Conservation (phyloP, 1,284 basidiomycete species). For the Ganoderma sinense region DNA sequence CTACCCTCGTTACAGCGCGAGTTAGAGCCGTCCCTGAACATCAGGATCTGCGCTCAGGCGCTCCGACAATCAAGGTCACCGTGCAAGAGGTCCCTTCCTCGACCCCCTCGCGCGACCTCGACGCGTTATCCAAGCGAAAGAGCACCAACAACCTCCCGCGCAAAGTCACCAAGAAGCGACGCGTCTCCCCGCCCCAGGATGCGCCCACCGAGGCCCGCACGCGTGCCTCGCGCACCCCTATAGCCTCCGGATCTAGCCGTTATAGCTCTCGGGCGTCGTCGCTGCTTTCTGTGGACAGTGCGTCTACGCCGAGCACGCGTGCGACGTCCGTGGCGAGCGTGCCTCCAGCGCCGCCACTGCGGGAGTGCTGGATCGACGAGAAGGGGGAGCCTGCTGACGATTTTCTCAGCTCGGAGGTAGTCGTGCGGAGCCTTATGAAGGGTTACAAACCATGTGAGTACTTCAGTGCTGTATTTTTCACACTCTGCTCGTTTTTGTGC, state of each 20-base stretch:
- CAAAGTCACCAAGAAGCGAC: conserved; percentile 35
- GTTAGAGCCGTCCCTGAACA: conserved; percentile 34
- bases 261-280: conserved; percentile 31
- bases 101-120: conserved; percentile 23
- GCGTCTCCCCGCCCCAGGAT: conserved; percentile 30
- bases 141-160: conserved; percentile 16
- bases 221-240: conserved; percentile 35
- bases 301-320: conserved; percentile 19
- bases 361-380: conserved; percentile 59
- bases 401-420: conserved; percentile 66
- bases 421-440: conserved; percentile 65
- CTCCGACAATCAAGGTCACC: conserved; percentile 34
- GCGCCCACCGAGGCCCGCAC: conserved; percentile 25
- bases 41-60: conserved; percentile 27
- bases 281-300: conserved; percentile 19
- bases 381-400: conserved; percentile 57
- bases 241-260: conserved; percentile 25
- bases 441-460: conserved; percentile 71
- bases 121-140: conserved; percentile 27
- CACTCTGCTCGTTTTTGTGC: background rate
- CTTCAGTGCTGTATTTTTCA: background rate
- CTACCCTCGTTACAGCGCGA: conserved; percentile 38
- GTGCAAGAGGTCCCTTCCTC: conserved; percentile 28
- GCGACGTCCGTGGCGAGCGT: conserved; percentile 38
- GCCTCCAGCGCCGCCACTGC: conserved; percentile 42